Evolutionary conservation across 176 grass and related monocot genomes (phyloP).

Genomic region (Oryza officinalis): DNA sequence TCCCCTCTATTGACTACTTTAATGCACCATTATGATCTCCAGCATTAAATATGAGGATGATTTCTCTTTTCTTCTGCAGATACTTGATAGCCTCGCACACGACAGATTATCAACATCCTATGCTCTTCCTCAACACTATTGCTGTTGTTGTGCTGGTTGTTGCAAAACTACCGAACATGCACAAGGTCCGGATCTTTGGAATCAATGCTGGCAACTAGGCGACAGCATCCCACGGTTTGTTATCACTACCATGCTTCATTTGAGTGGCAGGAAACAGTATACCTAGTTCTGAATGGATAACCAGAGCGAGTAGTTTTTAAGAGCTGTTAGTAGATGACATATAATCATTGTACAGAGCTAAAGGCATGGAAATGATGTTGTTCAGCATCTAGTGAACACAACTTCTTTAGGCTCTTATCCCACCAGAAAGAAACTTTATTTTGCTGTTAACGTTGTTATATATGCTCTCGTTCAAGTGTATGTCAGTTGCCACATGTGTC

Average conservation of each 20-base stretch:
- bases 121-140: slow-evolving; percentile 66
- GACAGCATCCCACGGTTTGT: not conserved
- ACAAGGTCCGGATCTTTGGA: slow-evolving; percentile 71
- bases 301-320: slow-evolving; percentile 38
- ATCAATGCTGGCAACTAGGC: slow-evolving; percentile 59
- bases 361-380: slow-evolving; percentile 37
- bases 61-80: slow-evolving; percentile 40
- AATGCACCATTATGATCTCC: not conserved
- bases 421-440: not conserved
- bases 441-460: slow-evolving; percentile 23
- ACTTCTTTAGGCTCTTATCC: slow-evolving; percentile 33
- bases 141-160: slow-evolving; percentile 57
- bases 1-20: not conserved
- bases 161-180: slow-evolving; percentile 66
- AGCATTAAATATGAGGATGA: not conserved
- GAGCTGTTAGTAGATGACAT: slow-evolving; percentile 46
- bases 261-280: slow-evolving; percentile 17
- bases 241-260: slow-evolving; percentile 26
- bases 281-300: slow-evolving; percentile 21
- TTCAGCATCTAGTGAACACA: slow-evolving; percentile 35
- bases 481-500: slow-evolving; percentile 16
- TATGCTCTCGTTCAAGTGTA: slow-evolving; percentile 23
- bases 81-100: slow-evolving; percentile 68
- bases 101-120: slow-evolving; percentile 57
- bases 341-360: slow-evolving; percentile 57